These are phyloP conservation scores for Geosmithia flava DNA, from an alignment of 2,329 filamentous ascomycete genomes.

Conservation along the genomic window DNA sequence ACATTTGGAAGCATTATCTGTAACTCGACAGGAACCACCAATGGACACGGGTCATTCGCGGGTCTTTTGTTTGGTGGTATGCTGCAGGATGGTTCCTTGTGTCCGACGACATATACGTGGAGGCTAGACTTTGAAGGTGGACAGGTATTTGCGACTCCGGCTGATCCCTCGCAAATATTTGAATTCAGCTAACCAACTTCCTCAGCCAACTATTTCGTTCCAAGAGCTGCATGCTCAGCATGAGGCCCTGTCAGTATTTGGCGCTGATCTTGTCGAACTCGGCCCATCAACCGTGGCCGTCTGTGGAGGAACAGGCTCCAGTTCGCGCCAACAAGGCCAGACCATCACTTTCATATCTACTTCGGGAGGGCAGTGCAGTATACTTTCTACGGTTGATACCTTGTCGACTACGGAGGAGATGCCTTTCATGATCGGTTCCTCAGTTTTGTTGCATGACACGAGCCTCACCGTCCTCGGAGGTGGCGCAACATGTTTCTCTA, in stretches of 20 bases:
- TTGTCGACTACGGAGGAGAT: conserved; percentile 1
- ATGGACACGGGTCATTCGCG: conserved; percentile 19
- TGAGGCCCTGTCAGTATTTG: conserved; percentile 15
- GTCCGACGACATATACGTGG: conserved; percentile 56
- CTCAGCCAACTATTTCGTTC: conserved; percentile 21
- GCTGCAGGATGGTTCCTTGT: conserved; percentile 46
- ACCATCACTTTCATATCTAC: conserved; percentile 9
- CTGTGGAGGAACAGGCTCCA: conserved; percentile 19
- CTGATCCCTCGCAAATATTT: not conserved
- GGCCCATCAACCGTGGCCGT: conserved; percentile 9
- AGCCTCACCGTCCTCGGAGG: conserved; percentile 59
- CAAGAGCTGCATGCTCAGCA: not conserved
- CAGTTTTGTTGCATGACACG: conserved; percentile 33
- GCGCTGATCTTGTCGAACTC: conserved; percentile 13
- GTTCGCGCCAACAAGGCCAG: conserved; percentile 14
- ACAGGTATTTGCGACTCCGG: conserved; percentile 17
- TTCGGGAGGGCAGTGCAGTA: conserved; percentile 20
- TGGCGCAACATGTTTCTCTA: conserved; percentile 81
- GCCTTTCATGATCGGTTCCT: conserved; percentile 63
- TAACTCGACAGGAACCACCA: conserved; percentile 9
- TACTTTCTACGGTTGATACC: not conserved
- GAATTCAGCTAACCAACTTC: not conserved
- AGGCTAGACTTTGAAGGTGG: conserved; percentile 27
- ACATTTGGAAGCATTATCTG: conserved; percentile 32
- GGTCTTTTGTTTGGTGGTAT: conserved; percentile 68